A percentile compares a stretch with the other conserved stretches of the same genome.
Conservation (phyloP, 805 yeast genomes). For the Peterozyma xylosa region DNA sequence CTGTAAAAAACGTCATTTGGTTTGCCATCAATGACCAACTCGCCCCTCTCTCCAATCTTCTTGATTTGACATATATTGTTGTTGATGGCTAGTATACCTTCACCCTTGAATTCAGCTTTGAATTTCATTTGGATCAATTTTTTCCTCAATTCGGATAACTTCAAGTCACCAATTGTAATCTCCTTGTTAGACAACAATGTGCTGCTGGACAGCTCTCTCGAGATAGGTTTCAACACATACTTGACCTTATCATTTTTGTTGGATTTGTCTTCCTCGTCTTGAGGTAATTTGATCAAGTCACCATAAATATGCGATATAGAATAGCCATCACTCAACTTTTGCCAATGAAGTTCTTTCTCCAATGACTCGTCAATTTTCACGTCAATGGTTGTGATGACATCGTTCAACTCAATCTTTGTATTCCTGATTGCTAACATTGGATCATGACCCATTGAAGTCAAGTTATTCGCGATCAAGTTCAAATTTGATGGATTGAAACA, state of each 20-base stretch:
- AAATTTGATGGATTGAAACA: constrained; percentile 12
- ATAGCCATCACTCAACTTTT: constrained; percentile 70
- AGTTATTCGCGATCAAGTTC: constrained; percentile 9
- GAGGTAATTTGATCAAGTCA: constrained; percentile 25
- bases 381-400: constrained; percentile 46
- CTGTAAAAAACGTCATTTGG: constrained; percentile 70
- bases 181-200: constrained; percentile 20
- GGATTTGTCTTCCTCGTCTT: background rate
- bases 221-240: constrained; percentile 5
- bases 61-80: constrained; percentile 59
- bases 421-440: constrained; percentile 27
- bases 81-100: constrained; percentile 85
- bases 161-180: constrained; percentile 81
- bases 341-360: constrained; percentile 68
- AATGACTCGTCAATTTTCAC: constrained; percentile 62
- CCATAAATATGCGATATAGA: constrained; percentile 81
- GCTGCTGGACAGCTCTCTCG: constrained; percentile 2
- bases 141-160: constrained; percentile 71
- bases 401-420: constrained; percentile 38
- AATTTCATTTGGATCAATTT: constrained; percentile 51
- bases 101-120: constrained; percentile 84
- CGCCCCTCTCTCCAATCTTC: constrained; percentile 68
- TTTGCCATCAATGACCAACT: constrained; percentile 78
- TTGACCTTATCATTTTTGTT: background rate
- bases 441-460: constrained; percentile 17